Evolutionary conservation across 805 yeast genomes (phyloP), one percentile per base, ranked within the genome.

Genomic region (Sporopachydermia quercuum): DNA sequence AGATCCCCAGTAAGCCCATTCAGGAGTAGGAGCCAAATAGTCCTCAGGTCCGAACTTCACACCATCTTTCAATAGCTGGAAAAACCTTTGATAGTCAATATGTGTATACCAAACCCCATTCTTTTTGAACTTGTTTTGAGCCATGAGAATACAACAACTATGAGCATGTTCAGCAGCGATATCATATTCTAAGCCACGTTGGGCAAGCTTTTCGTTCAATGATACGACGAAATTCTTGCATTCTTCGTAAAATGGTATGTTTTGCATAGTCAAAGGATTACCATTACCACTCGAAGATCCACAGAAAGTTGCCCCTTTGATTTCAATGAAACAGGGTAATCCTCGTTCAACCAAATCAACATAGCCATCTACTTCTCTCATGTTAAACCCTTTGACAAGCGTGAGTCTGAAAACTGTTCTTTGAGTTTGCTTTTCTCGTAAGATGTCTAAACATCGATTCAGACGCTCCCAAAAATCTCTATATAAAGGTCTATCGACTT

Each of bases 151-250:
- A 62, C 96, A 87, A 60, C 95, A 87, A 2, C 94, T 80, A 55
- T 86, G 96, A 0, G 95, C 94, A 56, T 86, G 96, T 57, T 87
- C 96, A 0, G 96, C 94, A 6, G 96, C 95, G 43, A 86, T 65
- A 37, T 76, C 94, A 52, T 87, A 86, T 18, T 66, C 68, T 19
- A 79, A 63, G 1, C 86, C 86, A 49, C 93, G 70, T 8, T 64
- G 57, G 40, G 71, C 64, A 42, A 86, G 66, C 49, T 78, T 85
- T 8, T 62, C 61, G 36, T 73, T 71, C 46, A 86, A 69, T 5
- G 63, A 66, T 37, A 65, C 66, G 3, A 85, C 96, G 56, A 86
- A 86, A 4, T 57, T 62, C 49, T 74, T 76, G 53, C 94, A 89
- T 56, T 86, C 96, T 46, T 84, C 94, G 54, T 86, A 86, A 53